These are phyloP conservation scores for Hyaloscypha bicolor DNA, from an alignment of 495 filamentous ascomycete genomes.

Conservation along the genomic window DNA sequence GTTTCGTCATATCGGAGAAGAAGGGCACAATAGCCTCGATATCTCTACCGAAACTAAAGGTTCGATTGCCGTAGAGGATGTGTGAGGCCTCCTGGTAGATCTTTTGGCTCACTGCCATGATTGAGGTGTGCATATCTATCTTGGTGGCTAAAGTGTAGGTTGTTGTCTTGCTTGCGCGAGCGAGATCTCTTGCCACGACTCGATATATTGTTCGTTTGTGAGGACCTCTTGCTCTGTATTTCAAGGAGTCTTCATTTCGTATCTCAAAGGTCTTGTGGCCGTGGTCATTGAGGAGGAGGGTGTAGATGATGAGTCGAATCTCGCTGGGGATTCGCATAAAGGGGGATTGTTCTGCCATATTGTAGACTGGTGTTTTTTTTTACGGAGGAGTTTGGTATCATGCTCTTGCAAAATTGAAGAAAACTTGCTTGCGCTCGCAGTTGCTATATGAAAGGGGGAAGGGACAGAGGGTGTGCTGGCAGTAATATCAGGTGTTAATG, in stretches of 20 bases:
- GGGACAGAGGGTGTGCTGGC: not conserved
- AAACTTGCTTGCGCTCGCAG: not conserved
- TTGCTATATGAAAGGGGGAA: not conserved
- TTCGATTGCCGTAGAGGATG: slow-evolving; percentile 52
- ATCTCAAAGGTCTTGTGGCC: slow-evolving; percentile 29
- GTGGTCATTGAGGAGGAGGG: slow-evolving; percentile 41
- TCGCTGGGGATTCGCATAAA: slow-evolving; percentile 49
- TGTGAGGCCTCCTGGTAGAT: slow-evolving; percentile 50
- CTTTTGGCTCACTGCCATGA: slow-evolving; percentile 47
- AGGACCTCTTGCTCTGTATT: slow-evolving; percentile 13
- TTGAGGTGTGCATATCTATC: slow-evolving; percentile 43
- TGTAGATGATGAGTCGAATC: slow-evolving; percentile 58
- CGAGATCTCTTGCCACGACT: slow-evolving; percentile 34
- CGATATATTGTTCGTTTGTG: slow-evolving; percentile 36
- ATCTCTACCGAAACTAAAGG: slow-evolving; percentile 53
- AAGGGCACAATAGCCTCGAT: slow-evolving; percentile 59
- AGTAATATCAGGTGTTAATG: not conserved
- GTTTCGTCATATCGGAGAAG: slow-evolving; percentile 51
- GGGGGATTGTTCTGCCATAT: slow-evolving; percentile 5
- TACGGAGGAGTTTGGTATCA: no score
- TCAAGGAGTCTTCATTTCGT: slow-evolving; percentile 23
- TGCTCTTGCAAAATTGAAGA: not conserved
- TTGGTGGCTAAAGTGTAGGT: slow-evolving; percentile 47
- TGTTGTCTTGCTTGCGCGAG: slow-evolving; percentile 42
- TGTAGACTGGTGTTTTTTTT: not conserved